Percentiles rank a stretch among this genome's conserved stretches.
These are phyloP conservation scores for Oryza rufipogon DNA, from an alignment of 176 grass and related monocot genomes.

Conservation along the genomic window DNA sequence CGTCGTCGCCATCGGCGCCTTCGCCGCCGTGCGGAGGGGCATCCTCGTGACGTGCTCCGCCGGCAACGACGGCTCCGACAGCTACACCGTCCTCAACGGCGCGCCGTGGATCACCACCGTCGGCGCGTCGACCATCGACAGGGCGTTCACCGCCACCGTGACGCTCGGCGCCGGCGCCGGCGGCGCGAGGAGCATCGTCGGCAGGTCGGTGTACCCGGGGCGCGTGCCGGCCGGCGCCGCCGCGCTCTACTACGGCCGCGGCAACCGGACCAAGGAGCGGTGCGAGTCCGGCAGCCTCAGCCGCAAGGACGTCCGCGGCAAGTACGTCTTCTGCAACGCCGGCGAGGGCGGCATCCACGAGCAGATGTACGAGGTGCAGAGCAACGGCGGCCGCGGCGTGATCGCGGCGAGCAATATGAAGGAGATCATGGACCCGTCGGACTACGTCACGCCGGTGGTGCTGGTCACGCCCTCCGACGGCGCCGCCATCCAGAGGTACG, in stretches of 20 bases:
- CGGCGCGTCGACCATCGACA: constrained; percentile 62
- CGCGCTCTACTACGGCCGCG: constrained; percentile 51
- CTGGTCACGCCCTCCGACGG: constrained; percentile 48
- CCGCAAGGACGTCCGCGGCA: constrained; percentile 50
- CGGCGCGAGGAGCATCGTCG: constrained; percentile 25
- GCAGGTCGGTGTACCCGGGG: constrained; percentile 61
- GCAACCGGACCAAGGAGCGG: constrained; percentile 40
- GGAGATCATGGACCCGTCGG: constrained; percentile 28
- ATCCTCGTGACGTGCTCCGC: constrained; percentile 59
- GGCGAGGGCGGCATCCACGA: neutral
- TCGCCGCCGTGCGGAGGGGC: constrained; percentile 58
- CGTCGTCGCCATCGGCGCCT: constrained; percentile 61
- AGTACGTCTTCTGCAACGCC: constrained; percentile 59
- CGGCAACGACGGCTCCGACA: constrained; percentile 56
- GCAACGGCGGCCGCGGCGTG: constrained; percentile 49
- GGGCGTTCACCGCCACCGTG: constrained; percentile 58
- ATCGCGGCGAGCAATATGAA: constrained; percentile 49
- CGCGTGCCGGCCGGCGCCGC: neutral
- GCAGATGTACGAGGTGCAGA: constrained; percentile 55
- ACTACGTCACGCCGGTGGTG: constrained; percentile 50
- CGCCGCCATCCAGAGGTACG: constrained; percentile 56
- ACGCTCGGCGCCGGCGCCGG: constrained; percentile 45
- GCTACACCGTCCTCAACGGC: constrained; percentile 59
- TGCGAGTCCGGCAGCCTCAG: constrained; percentile 50
- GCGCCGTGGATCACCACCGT: constrained; percentile 77